A percentile compares a stretch with the other conserved stretches of the same genome.
Evolutionary conservation across 257 asterid genomes (phyloP).

Genomic region (Nicotiana sylvestris): DNA sequence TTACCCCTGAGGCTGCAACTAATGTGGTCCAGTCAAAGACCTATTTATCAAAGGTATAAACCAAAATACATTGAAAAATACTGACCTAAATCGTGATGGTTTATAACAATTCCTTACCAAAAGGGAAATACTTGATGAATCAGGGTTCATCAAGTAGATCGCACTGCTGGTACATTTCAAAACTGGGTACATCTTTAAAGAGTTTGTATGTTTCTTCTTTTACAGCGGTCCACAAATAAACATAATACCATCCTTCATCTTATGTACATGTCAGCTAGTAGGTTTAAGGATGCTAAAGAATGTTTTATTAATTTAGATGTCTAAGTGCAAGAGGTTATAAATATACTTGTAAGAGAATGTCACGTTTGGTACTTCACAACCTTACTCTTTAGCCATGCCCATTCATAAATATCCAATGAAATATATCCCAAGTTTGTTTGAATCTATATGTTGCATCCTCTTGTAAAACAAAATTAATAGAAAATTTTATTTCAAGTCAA

Average conservation of each 20-base stretch:
- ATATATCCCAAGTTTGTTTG: background rate
- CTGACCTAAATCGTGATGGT: background rate
- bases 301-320: background rate
- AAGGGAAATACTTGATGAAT: background rate
- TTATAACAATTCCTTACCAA: background rate
- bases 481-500: no score
- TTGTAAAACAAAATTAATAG: background rate
- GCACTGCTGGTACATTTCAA: background rate
- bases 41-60: slow-evolving; percentile 40
- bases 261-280: background rate
- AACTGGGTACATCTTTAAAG: background rate
- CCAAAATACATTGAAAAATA: background rate
- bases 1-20: slow-evolving; percentile 29
- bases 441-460: background rate
- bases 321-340: background rate
- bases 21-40: slow-evolving; percentile 44
- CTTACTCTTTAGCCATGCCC: background rate
- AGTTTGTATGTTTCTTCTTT: background rate
- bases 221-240: background rate
- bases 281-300: background rate
- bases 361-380: background rate
- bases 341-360: background rate
- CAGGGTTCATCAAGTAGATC: background rate
- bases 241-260: background rate
- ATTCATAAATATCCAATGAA: no score